Conservation (phyloP, 805 yeast genomes). For the Vanderwaltozyma tropicalis region DNA sequence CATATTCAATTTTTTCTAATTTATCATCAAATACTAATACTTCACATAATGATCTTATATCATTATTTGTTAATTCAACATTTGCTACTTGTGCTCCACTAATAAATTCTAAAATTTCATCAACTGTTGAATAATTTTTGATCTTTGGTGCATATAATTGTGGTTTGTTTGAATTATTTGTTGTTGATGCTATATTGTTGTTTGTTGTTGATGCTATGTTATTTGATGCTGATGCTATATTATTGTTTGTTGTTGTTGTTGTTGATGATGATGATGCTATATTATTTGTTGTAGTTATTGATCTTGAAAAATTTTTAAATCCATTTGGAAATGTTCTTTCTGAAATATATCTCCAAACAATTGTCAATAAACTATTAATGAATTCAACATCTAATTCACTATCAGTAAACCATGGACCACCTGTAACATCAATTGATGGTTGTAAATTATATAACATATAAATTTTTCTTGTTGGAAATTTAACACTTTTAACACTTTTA, state of each 20-base stretch:
- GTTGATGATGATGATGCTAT: too few species aligned
- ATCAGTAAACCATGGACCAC: constrained; percentile 99
- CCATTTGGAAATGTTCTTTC: constrained; percentile 67
- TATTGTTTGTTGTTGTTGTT: neutral
- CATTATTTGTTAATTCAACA: constrained; percentile 64
- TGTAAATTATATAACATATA: constrained; percentile 91
- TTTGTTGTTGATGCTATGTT: too few species aligned
- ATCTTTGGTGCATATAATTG: constrained; percentile 45
- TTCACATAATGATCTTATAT: constrained; percentile 75
- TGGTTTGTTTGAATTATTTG: too few species aligned
- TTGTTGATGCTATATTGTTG: neutral
- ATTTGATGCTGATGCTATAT: too few species aligned
- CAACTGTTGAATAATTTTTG: constrained; percentile 57
- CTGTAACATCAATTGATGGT: constrained; percentile 92
- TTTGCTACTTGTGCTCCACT: constrained; percentile 62
- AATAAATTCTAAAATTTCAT: constrained; percentile 67
- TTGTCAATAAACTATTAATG: constrained; percentile 70
- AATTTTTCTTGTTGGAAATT: constrained; percentile 86
- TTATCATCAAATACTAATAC: constrained; percentile 82
- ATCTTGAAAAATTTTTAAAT: constrained; percentile 31
- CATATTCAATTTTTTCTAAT: constrained; percentile 52
- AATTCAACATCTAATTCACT: constrained; percentile 90
- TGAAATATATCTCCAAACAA: constrained; percentile 81
- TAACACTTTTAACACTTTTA: constrained; percentile 83
- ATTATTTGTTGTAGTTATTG: too few species aligned